Percentiles rank a stretch among this genome's conserved stretches.
phyloP scores from a whole-genome alignment of 2,329 filamentous ascomycete species.

The Neocatenulostroma microsporum region DNA sequence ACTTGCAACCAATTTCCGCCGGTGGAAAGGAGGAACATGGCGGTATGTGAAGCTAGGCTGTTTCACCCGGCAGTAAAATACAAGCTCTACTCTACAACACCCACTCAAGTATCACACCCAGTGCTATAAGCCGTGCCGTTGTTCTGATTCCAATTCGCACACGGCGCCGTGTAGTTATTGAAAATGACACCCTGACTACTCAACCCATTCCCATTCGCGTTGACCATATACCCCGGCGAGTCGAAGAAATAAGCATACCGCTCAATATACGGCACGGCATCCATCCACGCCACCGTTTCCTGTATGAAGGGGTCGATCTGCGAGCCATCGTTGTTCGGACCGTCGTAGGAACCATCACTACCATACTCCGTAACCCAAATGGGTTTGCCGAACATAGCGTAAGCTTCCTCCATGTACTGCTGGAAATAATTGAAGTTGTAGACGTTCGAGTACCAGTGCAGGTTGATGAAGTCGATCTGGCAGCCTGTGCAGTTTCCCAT shows the following conservation, averaged over 20 bases:
- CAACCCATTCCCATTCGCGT: constrained; percentile 13
- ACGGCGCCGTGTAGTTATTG: constrained; percentile 17
- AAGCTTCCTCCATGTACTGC: constrained; percentile 37
- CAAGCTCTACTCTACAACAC: too few relatives aligned
- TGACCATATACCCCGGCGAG: constrained; percentile 23
- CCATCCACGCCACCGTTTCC: constrained; percentile 36
- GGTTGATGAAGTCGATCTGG: constrained; percentile 50
- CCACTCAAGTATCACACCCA: too few relatives aligned
- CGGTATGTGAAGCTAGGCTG: too few relatives aligned
- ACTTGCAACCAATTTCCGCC: too few relatives aligned
- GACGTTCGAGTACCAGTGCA: constrained; percentile 51
- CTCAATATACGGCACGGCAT: constrained; percentile 31
- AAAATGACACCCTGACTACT: constrained; percentile 19
- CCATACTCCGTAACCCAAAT: constrained; percentile 53
- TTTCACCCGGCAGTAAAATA: too few relatives aligned
- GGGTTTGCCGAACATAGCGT: constrained; percentile 11
- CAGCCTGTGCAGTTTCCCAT: constrained; percentile 47
- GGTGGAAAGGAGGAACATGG: too few relatives aligned
- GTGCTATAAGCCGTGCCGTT: too few relatives aligned
- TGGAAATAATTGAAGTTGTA: constrained; percentile 26
- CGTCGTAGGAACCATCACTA: constrained; percentile 27
- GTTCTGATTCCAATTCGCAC: constrained; percentile 8
- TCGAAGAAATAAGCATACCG: constrained; percentile 32
- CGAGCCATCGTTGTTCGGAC: constrained; percentile 26
- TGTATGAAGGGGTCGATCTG: constrained; percentile 41